Base-by-base conservation (phyloP, 2,329 filamentous ascomycete species). In the Trichophyton benhamiae region DNA sequence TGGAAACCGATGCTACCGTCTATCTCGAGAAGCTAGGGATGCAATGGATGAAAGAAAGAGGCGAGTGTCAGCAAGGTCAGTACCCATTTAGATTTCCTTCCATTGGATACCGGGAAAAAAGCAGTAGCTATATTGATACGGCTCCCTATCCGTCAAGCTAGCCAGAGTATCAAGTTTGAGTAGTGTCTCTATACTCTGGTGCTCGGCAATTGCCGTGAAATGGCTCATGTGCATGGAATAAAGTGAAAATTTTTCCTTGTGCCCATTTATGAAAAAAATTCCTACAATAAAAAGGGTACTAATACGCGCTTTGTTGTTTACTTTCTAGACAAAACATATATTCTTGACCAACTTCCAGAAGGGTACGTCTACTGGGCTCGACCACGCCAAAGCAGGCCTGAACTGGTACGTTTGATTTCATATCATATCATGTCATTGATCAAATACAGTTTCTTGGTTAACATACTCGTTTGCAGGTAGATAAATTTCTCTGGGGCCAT, bases 401-500 rank as follows among this genome's bases (percentile, higher is more conserved):
- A 62, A 0, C 67, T 70, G 55, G 74, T 77, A 46, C 68, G 74
- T 67, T 49, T 11, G 5, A 30, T 30, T 7, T 30, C 27, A 7
- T 30, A 7, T 30, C 6, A 42, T 59, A 20, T 20, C 41, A 33
- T 46, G 25, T 13, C 17, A 30, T 20, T 27, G 33, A 44, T 25
- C 55, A 20, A 59, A 33, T n/a, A 36, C 38, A 53, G 15, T 61
- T 61, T 17, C 27, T 6, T 7, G 6, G 30, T 57, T 42, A 62
- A 44, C 33, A 13, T 46, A 20, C 17, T 41, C 62, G 65, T 60
- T 63, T 66, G 20, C 69, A 81, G 68, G 66, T 77, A 7, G 83
- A 85, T 67, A 77, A 78, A 58, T 83, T 80, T 61, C 71, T 85
- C 0, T 85, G 76, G 61, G 83, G 83, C 0, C 82, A 86, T 67